Evolutionary conservation across 1,284 basidiomycete species (phyloP), one percentile per base, ranked within the genome.

Genomic region (Cerioporus squamosus): DNA sequence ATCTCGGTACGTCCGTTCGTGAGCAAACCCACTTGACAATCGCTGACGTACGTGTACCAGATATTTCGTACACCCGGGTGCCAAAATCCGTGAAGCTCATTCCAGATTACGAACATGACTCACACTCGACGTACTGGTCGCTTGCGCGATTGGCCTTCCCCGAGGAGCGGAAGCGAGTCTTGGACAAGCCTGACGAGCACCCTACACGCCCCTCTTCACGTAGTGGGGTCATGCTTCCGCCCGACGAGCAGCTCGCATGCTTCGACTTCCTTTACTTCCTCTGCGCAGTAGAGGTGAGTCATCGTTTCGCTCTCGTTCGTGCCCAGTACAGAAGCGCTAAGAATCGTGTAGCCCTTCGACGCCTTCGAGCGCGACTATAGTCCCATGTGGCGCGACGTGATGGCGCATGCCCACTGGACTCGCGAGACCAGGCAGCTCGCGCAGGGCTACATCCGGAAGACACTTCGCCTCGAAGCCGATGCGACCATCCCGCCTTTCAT

Each of bases 231-330:
- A 53, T 62, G 2, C 62, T 78, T 17, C 70, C 71, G 1, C 82
- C 83, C 7, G 81, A 83, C 62, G 79, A 82, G 47, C 81, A 83
- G 33, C 58, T 85, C 38, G 66, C 81, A 22, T 84, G 81, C 65
- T 82, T 77, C 60, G 82, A 84, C 61, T 80, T 80, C 61, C 65
- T 84, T 45, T 84, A 82, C 67, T 84, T 75, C 60, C 73, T 76
- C 14, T 76, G 73, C 53, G 74, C 77, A 5, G 68, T 76, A 55
- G 73, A 78, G 72, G 78, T 79, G 44, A 36, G 72, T 59, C 45
- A 44, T 38, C n/a, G n/a, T n/a, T 15, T 5, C 44, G 22, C 15
- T 1, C 36, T 18, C 26, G 24, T 20, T 2, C 26, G n/a, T 10
- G 15, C 12, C 10, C 26, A 36, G 33, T 10, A 6, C 9, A 9